Evolutionary conservation across 208 protist species (phyloP), one percentile per base, ranked within the genome.

Genomic region (Naegleria lovaniensis): DNA sequence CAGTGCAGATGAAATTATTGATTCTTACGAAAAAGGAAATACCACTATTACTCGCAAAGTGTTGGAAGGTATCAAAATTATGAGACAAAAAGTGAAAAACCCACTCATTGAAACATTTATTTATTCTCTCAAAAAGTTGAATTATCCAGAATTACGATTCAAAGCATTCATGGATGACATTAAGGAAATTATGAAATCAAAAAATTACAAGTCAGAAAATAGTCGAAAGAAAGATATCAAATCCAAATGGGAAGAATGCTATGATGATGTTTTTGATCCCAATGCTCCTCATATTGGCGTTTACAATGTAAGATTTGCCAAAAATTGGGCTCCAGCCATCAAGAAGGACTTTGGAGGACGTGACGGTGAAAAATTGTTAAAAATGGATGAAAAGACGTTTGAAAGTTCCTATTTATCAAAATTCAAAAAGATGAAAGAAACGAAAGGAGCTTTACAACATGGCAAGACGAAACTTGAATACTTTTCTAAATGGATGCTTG

Each of bases 121-220:
- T 9, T n/a, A 16, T 48, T 91, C 90, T 48, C 89, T 96, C 15
- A 75, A 94, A 52, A 91, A 93, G 85, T 84, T 96, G 9, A 94
- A 93, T 33, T 87, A 96, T 89, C 95, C 95, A n/a, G 94, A 96
- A 75, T 93, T 95, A 58, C 48, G 95, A 25, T 95, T 94, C 83
- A 95, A 94, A 91, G 92, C 94, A 39, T 95, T 76, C n/a, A 92
- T 94, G 58, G 92, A 94, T 52, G 88, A 92, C 25, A 67, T 96
- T 43, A 92, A 93, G 33, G 40, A 43, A 33, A 43, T 93, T 16
- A 38, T 96, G 3, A 90, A 93, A 83, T 15, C 91, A 33, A 59
- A 76, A 29, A 33, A 67, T 38, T 58, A 75, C 3, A 85, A 92
- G 36, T 84, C 75, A n/a, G 11, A 38, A 38, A 16, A 83, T 16